phyloP scores from a whole-genome alignment of 352 stramenopile species.

The Pythium aristosporum region DNA sequence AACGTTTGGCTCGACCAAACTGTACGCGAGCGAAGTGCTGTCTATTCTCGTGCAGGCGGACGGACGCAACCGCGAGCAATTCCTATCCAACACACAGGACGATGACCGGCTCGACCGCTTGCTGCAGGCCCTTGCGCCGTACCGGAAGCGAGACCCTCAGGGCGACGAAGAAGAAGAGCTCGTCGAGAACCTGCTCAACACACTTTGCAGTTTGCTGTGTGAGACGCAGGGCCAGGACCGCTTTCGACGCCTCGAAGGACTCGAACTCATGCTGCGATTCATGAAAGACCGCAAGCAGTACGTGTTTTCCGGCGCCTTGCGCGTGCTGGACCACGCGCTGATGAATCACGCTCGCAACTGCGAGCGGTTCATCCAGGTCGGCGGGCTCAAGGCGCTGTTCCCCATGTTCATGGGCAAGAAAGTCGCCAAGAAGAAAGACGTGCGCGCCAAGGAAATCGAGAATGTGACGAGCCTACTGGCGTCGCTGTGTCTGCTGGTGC shows the following conservation, averaged over 20 bases:
- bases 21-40: constrained; percentile 63
- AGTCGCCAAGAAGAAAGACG: constrained; percentile 28
- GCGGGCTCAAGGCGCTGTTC: constrained; percentile 49
- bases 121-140: constrained; percentile 74
- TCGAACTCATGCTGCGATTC: constrained; percentile 93
- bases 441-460: constrained; percentile 55
- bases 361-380: constrained; percentile 44
- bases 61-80: constrained; percentile 30
- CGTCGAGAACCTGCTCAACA: constrained; percentile 88
- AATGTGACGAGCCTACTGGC: constrained; percentile 65
- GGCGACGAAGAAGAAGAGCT: constrained; percentile 79
- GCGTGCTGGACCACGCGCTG: constrained; percentile 38
- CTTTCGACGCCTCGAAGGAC: constrained; percentile 61
- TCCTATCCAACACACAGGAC: constrained; percentile 21
- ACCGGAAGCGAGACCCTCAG: constrained; percentile 67
- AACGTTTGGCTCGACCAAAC: constrained; percentile 46
- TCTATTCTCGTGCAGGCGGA: constrained; percentile 60
- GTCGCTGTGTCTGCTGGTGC: constrained; percentile 57
- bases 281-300: constrained; percentile 83
- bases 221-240: constrained; percentile 30
- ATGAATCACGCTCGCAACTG: constrained; percentile 42
- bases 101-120: constrained; percentile 81
- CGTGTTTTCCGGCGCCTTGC: constrained; percentile 44
- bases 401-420: constrained; percentile 49
- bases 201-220: constrained; percentile 67